phyloP scores from a whole-genome alignment of 2,329 filamentous ascomycete species.

The Cyphellophora attinorum region DNA sequence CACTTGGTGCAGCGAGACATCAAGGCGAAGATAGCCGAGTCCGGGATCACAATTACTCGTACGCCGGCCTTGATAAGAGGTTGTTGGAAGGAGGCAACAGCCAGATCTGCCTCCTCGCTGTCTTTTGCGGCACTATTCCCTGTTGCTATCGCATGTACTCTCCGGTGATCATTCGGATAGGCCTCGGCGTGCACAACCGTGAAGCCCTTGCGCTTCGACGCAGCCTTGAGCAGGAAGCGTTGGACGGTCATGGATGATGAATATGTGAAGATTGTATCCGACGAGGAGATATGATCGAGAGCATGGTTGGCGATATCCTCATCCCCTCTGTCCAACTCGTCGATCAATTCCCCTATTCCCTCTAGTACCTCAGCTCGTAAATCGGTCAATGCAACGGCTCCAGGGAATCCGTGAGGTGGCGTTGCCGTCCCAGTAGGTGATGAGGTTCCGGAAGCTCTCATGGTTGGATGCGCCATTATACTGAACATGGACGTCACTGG shows the following conservation, averaged over 20 bases:
- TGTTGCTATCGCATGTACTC: conserved; percentile 53
- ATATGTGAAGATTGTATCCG: conserved; percentile 85
- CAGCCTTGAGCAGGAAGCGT: conserved; percentile 78
- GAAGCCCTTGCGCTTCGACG: conserved; percentile 77
- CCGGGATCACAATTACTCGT: conserved; percentile 72
- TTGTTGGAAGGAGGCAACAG: conserved; percentile 56
- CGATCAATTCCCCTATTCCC: conserved; percentile 90
- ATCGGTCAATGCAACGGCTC: conserved; percentile 48
- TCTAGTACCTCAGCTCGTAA: conserved; percentile 85
- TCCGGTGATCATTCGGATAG: conserved; percentile 58
- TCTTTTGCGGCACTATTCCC: conserved; percentile 37
- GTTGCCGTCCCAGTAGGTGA: conserved; percentile 28
- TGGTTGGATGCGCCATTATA: conserved; percentile 61
- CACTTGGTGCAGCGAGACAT: conserved; percentile 97
- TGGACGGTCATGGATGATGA: conserved; percentile 80
- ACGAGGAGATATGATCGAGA: conserved; percentile 84
- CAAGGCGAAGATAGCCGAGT: conserved; percentile 79
- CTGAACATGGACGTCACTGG: conserved; percentile 71
- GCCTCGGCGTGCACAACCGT: conserved; percentile 77
- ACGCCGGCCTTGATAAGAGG: conserved; percentile 69
- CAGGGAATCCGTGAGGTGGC: conserved; percentile 20
- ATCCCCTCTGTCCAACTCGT: conserved; percentile 86
- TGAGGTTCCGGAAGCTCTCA: conserved; percentile 20
- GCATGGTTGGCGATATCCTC: conserved; percentile 85
- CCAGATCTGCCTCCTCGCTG: conserved; percentile 32